Evolutionary conservation across 352 stramenopile genomes (phyloP).

Genomic region (Phytopythium montanum): DNA sequence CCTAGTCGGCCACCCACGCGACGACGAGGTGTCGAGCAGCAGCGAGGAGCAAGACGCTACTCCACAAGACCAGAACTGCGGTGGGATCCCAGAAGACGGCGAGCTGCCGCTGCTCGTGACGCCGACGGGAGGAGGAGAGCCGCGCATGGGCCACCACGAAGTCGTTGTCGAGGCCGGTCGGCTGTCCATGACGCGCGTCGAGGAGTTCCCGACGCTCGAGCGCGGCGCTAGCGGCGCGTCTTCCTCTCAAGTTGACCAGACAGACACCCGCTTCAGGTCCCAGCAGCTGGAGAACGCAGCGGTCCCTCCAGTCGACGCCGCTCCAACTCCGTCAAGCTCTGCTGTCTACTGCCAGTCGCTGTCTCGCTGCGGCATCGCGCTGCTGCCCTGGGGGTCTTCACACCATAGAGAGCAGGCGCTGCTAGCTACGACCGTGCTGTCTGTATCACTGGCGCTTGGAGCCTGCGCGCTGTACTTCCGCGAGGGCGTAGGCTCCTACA

Average conservation of each 20-base stretch:
- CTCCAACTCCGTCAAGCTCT: background rate
- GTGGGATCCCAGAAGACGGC: background rate
- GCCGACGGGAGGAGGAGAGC: background rate
- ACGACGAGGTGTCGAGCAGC: background rate
- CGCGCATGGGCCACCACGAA: background rate
- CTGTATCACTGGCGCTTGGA: constrained; percentile 42
- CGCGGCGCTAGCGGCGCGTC: background rate
- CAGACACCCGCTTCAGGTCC: background rate
- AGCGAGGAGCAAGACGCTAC: background rate
- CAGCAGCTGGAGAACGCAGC: background rate
- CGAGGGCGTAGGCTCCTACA: constrained; percentile 32
- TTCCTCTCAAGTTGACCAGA: background rate
- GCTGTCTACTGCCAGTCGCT: background rate
- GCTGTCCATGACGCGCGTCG: constrained; percentile 1
- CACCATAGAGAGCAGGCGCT: constrained; percentile 24
- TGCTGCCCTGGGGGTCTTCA: background rate
- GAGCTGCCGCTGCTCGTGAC: background rate
- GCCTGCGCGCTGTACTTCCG: constrained; percentile 41
- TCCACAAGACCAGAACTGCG: background rate
- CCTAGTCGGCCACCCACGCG: constrained; percentile 4
- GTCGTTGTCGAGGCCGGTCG: background rate
- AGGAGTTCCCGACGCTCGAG: constrained; percentile 4
- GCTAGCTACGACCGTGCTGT: constrained; percentile 31
- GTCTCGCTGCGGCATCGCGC: background rate
- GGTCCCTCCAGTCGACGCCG: background rate